These are phyloP conservation scores for Colletotrichum tamarilloi DNA, from an alignment of 2,329 filamentous ascomycete genomes.

Conservation along the genomic window DNA sequence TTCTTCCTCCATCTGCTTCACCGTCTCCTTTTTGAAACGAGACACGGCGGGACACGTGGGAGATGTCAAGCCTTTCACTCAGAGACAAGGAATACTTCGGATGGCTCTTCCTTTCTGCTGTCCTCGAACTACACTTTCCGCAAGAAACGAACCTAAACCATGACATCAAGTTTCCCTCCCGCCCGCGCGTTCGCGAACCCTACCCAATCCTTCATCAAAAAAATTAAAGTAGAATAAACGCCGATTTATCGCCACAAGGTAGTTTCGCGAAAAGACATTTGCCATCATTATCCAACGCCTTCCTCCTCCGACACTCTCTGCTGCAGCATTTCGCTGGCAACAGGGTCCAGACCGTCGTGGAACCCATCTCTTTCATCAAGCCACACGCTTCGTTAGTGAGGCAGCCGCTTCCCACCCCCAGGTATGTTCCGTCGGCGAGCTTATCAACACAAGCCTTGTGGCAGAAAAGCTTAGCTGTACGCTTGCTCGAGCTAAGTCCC, in stretches of 20 bases:
- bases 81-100: background rate
- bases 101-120: background rate
- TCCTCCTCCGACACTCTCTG: background rate
- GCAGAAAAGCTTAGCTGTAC: constrained; percentile 2
- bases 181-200: background rate
- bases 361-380: constrained; percentile 23
- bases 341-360: constrained; percentile 26
- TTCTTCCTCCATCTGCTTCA: background rate
- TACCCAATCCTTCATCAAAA: background rate
- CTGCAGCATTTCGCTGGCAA: background rate
- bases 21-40: background rate
- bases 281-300: constrained; percentile 16
- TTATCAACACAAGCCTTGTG: background rate
- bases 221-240: background rate
- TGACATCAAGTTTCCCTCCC: background rate
- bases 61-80: background rate
- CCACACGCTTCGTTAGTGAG: constrained; percentile 23
- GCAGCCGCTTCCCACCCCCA: background rate
- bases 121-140: background rate
- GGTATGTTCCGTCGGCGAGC: background rate
- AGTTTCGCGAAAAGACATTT: constrained; percentile 4
- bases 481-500: background rate
- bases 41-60: background rate
- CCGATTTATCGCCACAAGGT: constrained; percentile 7
- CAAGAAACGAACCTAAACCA: background rate